A percentile compares a stretch with the other conserved stretches of the same genome.
Conservation (phyloP, 176 grass and related monocot species). For the Coix lacrymajobi region DNA sequence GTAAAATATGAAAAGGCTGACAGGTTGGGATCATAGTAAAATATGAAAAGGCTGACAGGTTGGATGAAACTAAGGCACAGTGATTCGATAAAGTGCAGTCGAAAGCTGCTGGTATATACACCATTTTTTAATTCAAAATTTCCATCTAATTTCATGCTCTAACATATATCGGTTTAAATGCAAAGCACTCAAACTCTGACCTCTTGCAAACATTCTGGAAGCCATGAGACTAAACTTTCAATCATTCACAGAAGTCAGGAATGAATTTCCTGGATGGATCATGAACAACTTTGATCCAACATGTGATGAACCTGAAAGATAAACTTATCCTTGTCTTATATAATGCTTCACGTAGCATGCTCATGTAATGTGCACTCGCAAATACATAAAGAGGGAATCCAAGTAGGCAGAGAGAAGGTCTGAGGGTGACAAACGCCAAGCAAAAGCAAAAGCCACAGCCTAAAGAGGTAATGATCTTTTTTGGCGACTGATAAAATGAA, state of each 20-base stretch:
- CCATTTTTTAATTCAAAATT: conserved; percentile 1
- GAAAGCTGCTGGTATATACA: background rate
- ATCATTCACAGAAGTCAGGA: conserved; percentile 30
- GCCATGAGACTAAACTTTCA: conserved; percentile 13
- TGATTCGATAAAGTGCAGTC: background rate
- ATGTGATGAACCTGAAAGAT: conserved; percentile 15
- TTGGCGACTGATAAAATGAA: background rate
- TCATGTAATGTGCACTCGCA: conserved; percentile 1
- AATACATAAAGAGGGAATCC: background rate
- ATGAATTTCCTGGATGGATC: conserved; percentile 32
- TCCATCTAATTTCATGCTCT: background rate
- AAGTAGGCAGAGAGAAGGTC: background rate
- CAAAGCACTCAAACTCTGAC: conserved; percentile 19
- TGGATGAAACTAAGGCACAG: background rate
- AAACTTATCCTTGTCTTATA: conserved; percentile 30
- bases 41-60: no score
- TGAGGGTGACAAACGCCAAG: background rate
- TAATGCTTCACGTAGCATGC: conserved; percentile 13
- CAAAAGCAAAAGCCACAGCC: background rate
- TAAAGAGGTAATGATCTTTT: background rate
- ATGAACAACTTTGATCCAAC: conserved; percentile 19
- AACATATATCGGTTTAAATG: background rate
- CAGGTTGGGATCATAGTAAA: no score
- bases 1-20: background rate
- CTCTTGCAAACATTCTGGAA: conserved; percentile 31